Conservation (phyloP, 78 protist species). For the Dictyostelium citrinum region DNA sequence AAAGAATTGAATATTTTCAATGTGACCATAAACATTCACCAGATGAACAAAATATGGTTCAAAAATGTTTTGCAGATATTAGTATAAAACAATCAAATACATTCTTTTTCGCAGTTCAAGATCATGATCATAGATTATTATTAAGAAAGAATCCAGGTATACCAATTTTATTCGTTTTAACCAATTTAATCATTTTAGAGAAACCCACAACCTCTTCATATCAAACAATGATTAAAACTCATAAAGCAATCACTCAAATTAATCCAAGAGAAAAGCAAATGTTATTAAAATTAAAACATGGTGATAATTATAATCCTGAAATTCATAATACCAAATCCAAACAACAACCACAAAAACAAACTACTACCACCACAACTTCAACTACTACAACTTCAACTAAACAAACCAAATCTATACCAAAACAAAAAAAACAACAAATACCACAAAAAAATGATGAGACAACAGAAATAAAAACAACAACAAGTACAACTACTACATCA, state of each 20-base stretch:
- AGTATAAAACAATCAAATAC: background rate
- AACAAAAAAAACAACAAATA: background rate
- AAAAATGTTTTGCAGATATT: constrained; percentile 6
- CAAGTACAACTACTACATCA: background rate
- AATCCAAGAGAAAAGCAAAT: constrained; percentile 9
- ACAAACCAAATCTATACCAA: background rate
- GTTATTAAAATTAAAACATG: constrained; percentile 29
- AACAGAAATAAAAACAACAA: background rate
- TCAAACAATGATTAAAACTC: constrained; percentile 10
- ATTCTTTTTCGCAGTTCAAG: constrained; percentile 37
- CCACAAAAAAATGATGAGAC: background rate
- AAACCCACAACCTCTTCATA: constrained; percentile 42
- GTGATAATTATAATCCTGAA: constrained; percentile 24
- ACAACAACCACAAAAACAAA: background rate
- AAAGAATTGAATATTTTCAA: background rate
- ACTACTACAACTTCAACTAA: background rate
- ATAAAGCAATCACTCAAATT: constrained; percentile 23
- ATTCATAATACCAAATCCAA: background rate
- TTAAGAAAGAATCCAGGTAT: constrained; percentile 48
- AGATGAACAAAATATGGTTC: background rate
- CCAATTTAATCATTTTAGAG: constrained; percentile 58
- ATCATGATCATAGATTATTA: constrained; percentile 46
- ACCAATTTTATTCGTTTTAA: constrained; percentile 35
- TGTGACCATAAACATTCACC: constrained; percentile 14
- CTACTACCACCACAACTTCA: background rate